phyloP scores from a whole-genome alignment of 2,329 filamentous ascomycete genomes.

The Simplicillium sp. region DNA sequence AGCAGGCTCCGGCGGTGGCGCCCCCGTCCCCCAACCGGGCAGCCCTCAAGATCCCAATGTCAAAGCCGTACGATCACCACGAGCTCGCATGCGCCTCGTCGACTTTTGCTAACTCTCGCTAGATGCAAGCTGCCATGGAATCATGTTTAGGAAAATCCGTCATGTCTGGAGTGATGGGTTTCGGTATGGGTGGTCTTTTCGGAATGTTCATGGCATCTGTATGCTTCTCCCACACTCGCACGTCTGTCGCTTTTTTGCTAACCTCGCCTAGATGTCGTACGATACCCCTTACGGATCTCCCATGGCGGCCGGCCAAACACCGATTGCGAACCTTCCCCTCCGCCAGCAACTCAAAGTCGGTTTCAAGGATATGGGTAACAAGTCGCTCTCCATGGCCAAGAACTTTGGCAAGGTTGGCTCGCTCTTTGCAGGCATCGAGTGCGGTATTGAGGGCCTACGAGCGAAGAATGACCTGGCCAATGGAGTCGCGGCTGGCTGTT shows the following conservation, averaged over 20 bases:
- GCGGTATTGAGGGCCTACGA: conserved; percentile 83
- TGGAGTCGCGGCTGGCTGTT: conserved; percentile 76
- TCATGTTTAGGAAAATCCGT: conserved; percentile 83
- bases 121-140: conserved; percentile 84
- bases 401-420: conserved; percentile 94
- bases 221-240: conserved; percentile 27
- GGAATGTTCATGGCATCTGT: conserved; percentile 97
- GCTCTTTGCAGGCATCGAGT: conserved; percentile 87
- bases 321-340: conserved; percentile 59
- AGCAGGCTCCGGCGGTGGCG: conserved; percentile 10
- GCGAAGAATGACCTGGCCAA: conserved; percentile 93
- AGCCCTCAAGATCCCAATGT: conserved; percentile 40
- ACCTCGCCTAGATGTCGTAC: conserved; percentile 74
- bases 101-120: conserved; percentile 3
- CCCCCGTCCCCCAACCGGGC: conserved; percentile 13
- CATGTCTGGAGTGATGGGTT: conserved; percentile 88
- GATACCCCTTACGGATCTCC: conserved; percentile 71
- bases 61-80: conserved; percentile 31
- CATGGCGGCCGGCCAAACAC: conserved; percentile 22
- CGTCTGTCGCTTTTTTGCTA: conserved; percentile 4
- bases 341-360: conserved; percentile 75
- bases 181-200: conserved; percentile 86
- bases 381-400: conserved; percentile 75
- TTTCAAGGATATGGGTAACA: conserved; percentile 88
- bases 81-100: background rate